Percentiles rank a stretch among this genome's conserved stretches.
Evolutionary conservation across 257 asterid genomes (phyloP).

Genomic region (Cynanchum wilfordii): DNA sequence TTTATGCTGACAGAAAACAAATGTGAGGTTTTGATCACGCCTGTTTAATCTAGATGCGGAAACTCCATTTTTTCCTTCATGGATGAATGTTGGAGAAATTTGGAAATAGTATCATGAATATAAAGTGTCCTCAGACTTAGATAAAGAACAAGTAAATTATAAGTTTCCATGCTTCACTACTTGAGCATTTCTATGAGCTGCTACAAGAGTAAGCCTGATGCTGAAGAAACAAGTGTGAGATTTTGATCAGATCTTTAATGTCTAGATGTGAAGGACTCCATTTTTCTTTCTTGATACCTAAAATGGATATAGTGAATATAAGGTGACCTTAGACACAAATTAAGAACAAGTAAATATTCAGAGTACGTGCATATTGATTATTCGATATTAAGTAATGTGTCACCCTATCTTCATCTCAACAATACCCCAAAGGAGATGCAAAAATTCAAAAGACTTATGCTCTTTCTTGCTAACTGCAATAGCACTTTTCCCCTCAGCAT

Average conservation of each 20-base stretch:
- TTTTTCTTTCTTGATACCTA: not conserved
- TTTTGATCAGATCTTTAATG: not conserved
- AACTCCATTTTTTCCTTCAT: not conserved
- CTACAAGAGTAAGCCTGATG: not conserved
- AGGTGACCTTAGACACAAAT: not conserved
- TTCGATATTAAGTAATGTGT: not conserved
- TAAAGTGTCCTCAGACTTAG: not conserved
- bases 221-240: not conserved
- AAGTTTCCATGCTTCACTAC: not conserved
- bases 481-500: conserved; percentile 18
- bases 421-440: conserved; percentile 44
- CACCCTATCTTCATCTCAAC: not conserved
- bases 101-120: not conserved
- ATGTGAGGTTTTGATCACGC: not conserved
- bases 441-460: conserved; percentile 35
- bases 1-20: not conserved
- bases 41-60: not conserved
- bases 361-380: not conserved
- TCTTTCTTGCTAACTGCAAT: conserved; percentile 28
- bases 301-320: not conserved
- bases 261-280: not conserved
- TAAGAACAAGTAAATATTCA: not conserved
- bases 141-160: not conserved
- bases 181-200: not conserved
- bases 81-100: not conserved